Evolutionary conservation across 177 flowering plant genomes (phyloP), one percentile per base, ranked within the genome.

Genomic region (Vitis hybrid): DNA sequence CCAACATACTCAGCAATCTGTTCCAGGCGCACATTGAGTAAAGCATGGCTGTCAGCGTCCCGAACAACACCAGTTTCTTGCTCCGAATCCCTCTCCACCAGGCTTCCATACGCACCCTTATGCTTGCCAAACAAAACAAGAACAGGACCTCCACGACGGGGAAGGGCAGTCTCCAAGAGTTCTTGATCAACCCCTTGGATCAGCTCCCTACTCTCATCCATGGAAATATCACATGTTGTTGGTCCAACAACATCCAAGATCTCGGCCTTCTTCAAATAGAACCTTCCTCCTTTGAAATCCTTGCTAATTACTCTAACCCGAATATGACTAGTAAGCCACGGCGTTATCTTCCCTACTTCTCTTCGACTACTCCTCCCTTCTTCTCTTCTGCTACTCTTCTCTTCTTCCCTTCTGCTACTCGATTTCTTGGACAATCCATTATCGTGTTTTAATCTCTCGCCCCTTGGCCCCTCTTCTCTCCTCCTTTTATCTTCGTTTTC

Each of bases 171-270:
- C 84, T 95, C 96, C 15, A 95, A 78, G 16, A 77, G 68, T 1
- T 82, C 87, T 76, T 95, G 94, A 57, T 83, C 79, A n/a, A 94
- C 89, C 12, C 90, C 89, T 76, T 93, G 90, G 18, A 94, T 74
- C 13, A 94, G 74, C 80, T 95, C 93, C 73, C 71, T 73, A 55
- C 74, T 80, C 52, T 84, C 96, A 76, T 95, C 99, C 88, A 95
- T 86, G 3, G 83, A 72, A 53, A 95, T 79, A 69, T 89, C 95
- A 71, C 97, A 94, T 0, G 60, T 75, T 6, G 68, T 66, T 0
- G 95, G 97, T 11, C 89, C 92, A 31, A 89, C 87, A 64, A 92
- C 94, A 80, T 94, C 97, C 58, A 92, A 82, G 56, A 91, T 86
- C 75, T 77, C 78, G 0, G 94, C 97, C 66, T 91, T 95, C 69